Evolutionary conservation across 495 filamentous ascomycete species (phyloP), one percentile per base, ranked within the genome.

Genomic region (Mytilinidion resinicola): DNA sequence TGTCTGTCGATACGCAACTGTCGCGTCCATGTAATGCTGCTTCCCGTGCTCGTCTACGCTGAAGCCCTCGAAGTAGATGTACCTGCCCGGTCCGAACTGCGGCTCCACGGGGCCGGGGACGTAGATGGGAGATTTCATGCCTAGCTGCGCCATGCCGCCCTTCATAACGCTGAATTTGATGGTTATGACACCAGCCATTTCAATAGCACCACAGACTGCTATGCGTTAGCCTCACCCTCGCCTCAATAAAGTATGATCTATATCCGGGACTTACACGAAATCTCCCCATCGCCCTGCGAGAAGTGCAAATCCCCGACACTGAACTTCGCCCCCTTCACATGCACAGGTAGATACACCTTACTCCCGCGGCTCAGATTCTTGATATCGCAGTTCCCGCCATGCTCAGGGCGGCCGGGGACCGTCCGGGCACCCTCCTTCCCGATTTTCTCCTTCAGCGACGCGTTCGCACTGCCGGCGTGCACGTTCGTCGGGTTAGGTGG

Each of bases 51-150:
- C 83, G 69, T 97, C 92, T 12, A 97, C 92, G 0, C 83, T 88
- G 75, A 97, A 97, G 0, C 92, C 92, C 70, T 97, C 91, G 68
- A 97, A 97, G 36, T 90, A 95, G 47, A 97, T 80, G 63, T 88
- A 88, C 1, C 91, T 77, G 0, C 90, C 86, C 0, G 90, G 89
- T 0, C 91, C 89, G 66, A 91, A 96, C 56, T 91, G 85, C 25
- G 92, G 92, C 74, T 96, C 90, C 0, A 96, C 91, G 0, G 91
- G 91, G 0, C 92, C 92, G 0, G 92, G 90, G 48, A 90, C 77
- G 74, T 91, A 97, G 30, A 97, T 87, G 0, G 92, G 92, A 0
- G 81, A 86, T 72, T 92, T 93, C 77, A 95, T 85, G 4, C 80
- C 87, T 42, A 96, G 71, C 36, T 87, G 80, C 39, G 78, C 77